These are phyloP conservation scores for Planoprotostelium fungivorum DNA, from an alignment of 78 protist genomes.

Conservation along the genomic window DNA sequence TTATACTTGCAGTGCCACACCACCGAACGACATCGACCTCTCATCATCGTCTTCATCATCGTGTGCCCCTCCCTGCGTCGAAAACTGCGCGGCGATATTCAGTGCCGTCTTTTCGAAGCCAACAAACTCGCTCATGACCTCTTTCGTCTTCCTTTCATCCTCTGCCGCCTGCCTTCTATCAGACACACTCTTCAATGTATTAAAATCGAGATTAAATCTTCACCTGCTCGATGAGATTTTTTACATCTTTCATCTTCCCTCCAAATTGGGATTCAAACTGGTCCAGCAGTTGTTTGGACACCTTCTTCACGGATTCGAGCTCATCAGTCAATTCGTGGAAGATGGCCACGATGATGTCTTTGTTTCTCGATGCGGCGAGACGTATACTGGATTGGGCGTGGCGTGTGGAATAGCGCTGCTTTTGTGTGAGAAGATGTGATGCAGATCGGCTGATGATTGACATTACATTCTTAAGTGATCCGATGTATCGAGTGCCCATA, in stretches of 20 bases:
- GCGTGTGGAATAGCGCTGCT: background rate
- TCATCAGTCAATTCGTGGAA: background rate
- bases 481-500: background rate
- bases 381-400: background rate
- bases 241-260: background rate
- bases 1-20: background rate
- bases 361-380: background rate
- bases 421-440: too few species aligned
- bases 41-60: background rate
- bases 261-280: background rate
- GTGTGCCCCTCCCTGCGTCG: background rate
- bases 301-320: background rate
- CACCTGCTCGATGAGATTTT: background rate
- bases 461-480: background rate
- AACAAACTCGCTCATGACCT: background rate
- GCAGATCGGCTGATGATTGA: background rate
- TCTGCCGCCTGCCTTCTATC: background rate
- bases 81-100: background rate
- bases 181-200: background rate
- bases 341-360: background rate
- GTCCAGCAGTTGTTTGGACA: background rate
- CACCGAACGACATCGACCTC: background rate
- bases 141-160: background rate
- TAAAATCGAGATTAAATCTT: background rate
- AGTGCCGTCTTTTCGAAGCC: background rate